A percentile compares a stretch with the other conserved stretches of the same genome.
Evolutionary conservation across 1,139 yeast species (phyloP).

Genomic region (Zygoascus hellenicus): DNA sequence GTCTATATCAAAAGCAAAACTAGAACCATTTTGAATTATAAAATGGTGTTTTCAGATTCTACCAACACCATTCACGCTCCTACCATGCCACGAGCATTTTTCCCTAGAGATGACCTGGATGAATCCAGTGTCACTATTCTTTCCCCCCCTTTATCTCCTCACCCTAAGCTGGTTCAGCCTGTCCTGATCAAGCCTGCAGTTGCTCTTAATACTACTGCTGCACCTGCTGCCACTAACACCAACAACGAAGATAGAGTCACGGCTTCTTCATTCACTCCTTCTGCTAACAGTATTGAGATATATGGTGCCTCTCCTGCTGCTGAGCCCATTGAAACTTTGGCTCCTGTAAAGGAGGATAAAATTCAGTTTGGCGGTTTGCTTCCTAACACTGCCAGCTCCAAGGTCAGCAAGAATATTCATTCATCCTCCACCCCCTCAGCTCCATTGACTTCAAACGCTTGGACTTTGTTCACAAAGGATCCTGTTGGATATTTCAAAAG

Average conservation of each 20-base stretch:
- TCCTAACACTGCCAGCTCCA: constrained; percentile 10
- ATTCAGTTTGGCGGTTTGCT: constrained; percentile 1
- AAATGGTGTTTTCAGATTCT: neutral
- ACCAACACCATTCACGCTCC: neutral
- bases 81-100: neutral
- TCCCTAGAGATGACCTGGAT: constrained; percentile 1
- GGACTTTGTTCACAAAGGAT: constrained; percentile 27
- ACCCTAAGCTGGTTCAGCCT: constrained; percentile 21
- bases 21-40: neutral
- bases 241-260: constrained; percentile 7
- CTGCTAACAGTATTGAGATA: constrained; percentile 6
- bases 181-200: constrained; percentile 1
- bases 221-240: neutral
- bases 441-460: constrained; percentile 24
- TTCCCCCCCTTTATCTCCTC: constrained; percentile 29
- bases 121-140: constrained; percentile 18
- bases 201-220: neutral
- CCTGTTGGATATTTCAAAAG: constrained; percentile 29
- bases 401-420: constrained; percentile 13
- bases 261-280: constrained; percentile 10
- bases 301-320: constrained; percentile 9
- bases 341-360: neutral
- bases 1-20: neutral
- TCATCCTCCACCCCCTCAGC: constrained; percentile 11
- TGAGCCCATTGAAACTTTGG: neutral